A percentile compares a stretch with the other conserved stretches of the same genome.
Conservation (phyloP, 176 grass and related monocot species). For the Phoenix dactylifera region DNA sequence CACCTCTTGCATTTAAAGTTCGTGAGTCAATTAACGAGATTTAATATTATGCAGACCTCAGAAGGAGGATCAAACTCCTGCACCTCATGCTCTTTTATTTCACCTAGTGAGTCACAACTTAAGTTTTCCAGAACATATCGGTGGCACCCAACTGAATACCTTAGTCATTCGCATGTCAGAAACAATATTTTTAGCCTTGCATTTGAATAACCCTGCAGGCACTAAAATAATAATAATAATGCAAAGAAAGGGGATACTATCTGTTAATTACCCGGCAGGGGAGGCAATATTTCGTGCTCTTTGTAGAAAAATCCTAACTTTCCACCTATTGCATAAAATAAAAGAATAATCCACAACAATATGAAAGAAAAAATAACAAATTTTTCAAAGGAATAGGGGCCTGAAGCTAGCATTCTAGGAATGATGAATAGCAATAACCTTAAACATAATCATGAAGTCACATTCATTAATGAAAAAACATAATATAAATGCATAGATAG, state of each 20-base stretch:
- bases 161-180: not conserved
- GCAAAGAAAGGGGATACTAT: not conserved
- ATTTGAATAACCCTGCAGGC: not conserved
- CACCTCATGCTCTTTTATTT: slow-evolving; percentile 42
- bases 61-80: slow-evolving; percentile 70
- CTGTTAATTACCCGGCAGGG: slow-evolving; percentile 60
- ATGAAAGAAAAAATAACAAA: not conserved
- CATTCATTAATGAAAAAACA: too few relatives aligned
- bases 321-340: slow-evolving; percentile 42
- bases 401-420: too few relatives aligned
- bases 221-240: not conserved
- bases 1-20: too few relatives aligned
- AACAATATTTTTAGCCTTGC: not conserved
- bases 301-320: slow-evolving; percentile 96
- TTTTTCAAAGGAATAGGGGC: too few relatives aligned
- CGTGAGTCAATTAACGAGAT: not conserved
- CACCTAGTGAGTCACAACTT: slow-evolving; percentile 26
- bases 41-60: slow-evolving; percentile 32
- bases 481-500: too few relatives aligned
- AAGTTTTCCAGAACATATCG: slow-evolving; percentile 48
- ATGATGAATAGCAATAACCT: too few relatives aligned
- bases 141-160: slow-evolving; percentile 50
- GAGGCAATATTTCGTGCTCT: slow-evolving; percentile 96
- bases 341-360: not conserved
- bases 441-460: too few relatives aligned